phyloP scores from a whole-genome alignment of 1,139 yeast genomes.

The Geotrichum reessii region DNA sequence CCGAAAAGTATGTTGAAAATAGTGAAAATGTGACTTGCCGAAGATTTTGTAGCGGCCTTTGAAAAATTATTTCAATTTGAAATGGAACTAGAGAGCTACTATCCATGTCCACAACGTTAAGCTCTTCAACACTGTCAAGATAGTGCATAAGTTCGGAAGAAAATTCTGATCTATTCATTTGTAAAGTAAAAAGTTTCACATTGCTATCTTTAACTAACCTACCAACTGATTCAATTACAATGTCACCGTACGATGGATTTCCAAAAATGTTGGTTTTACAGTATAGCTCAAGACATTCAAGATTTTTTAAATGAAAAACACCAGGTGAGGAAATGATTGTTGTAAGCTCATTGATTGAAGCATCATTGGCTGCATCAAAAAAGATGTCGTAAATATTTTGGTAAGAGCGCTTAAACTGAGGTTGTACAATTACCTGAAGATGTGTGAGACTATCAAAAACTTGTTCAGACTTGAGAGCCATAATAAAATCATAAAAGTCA shows the following conservation, averaged over 20 bases:
- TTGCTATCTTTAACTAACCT: not conserved
- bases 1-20: not conserved
- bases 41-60: not conserved
- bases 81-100: not conserved
- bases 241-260: not conserved
- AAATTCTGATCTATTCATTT: not conserved
- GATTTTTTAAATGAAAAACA: not conserved
- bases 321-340: not conserved
- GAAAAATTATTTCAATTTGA: not conserved
- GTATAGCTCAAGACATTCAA: not conserved
- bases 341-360: not conserved
- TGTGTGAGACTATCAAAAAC: not conserved
- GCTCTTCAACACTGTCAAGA: not conserved
- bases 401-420: not conserved
- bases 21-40: not conserved
- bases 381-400: not conserved
- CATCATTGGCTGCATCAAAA: not conserved
- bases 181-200: not conserved
- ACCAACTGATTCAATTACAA: not conserved
- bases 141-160: not conserved
- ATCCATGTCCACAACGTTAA: not conserved
- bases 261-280: not conserved
- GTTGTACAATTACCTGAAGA: not conserved
- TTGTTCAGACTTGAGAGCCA: not conserved
- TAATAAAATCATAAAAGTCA: not conserved